phyloP scores from a whole-genome alignment of 768 basidiomycete genomes.

The Boletus fagicola region DNA sequence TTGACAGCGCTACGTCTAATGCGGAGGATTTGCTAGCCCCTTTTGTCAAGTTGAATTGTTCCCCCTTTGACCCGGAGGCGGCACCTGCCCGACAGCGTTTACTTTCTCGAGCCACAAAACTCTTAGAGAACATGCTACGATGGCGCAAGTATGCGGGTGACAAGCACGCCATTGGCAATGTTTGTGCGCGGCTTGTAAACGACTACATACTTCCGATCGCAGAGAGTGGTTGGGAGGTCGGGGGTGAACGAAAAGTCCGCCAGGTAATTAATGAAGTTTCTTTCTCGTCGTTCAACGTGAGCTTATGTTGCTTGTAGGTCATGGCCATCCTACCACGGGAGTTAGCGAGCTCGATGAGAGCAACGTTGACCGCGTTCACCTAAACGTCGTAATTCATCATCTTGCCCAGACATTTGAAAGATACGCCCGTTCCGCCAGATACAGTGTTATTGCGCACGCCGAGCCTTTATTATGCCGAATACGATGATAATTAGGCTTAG shows the following conservation, averaged over 20 bases:
- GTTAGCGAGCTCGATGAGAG: slow-evolving; percentile 23
- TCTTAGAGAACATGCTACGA: slow-evolving; percentile 66
- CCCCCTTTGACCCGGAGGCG: slow-evolving; percentile 73
- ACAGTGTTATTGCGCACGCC: slow-evolving; percentile 11
- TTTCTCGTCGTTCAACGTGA: neutral
- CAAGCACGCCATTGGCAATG: slow-evolving; percentile 50
- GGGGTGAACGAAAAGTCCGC: slow-evolving; percentile 62
- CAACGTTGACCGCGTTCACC: slow-evolving; percentile 11
- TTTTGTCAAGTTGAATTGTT: slow-evolving; percentile 42
- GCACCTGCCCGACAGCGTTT: slow-evolving; percentile 70
- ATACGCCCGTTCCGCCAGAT: slow-evolving; percentile 4
- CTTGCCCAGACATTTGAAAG: neutral
- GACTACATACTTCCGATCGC: slow-evolving; percentile 64
- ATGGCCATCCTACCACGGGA: slow-evolving; percentile 24
- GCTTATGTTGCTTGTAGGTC: slow-evolving; percentile 21
- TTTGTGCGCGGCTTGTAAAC: slow-evolving; percentile 57
- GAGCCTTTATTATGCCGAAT: slow-evolving; percentile 20
- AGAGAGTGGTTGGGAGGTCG: slow-evolving; percentile 82
- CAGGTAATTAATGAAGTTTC: slow-evolving; percentile 45
- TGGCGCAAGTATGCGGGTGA: slow-evolving; percentile 77
- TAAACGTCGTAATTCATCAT: slow-evolving; percentile 15
- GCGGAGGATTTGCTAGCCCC: slow-evolving; percentile 49
- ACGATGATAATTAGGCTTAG: slow-evolving; percentile 38
- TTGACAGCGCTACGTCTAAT: slow-evolving; percentile 55
- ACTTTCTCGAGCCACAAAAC: slow-evolving; percentile 63